Percentiles rank a stretch among this genome's conserved stretches.
phyloP scores from a whole-genome alignment of 768 basidiomycete species.

The Mrakia blollopis region DNA sequence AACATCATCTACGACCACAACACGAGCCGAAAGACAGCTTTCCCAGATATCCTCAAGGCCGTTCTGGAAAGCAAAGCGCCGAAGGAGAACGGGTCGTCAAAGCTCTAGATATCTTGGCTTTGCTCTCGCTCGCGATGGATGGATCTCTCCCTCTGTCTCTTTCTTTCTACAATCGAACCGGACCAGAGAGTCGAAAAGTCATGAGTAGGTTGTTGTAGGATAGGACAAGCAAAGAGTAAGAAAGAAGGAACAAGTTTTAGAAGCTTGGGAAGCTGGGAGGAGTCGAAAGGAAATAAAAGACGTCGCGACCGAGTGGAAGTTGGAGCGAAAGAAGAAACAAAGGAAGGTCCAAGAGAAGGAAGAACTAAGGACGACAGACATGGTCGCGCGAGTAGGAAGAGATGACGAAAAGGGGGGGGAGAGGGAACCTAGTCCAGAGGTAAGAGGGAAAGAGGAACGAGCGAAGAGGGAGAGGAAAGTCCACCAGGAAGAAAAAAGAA shows the following conservation, averaged over 20 bases:
- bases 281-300: neutral
- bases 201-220: too few species aligned
- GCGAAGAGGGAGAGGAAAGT: neutral
- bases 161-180: neutral
- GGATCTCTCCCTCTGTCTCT: neutral
- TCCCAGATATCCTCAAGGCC: constrained; percentile 7
- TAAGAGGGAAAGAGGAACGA: too few species aligned
- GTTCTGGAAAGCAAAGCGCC: neutral
- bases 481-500: neutral
- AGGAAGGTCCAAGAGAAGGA: neutral
- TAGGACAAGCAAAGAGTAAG: too few species aligned
- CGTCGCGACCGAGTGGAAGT: too few species aligned
- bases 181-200: neutral
- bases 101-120: neutral
- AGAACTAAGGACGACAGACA: neutral
- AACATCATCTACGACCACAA: constrained; percentile 27
- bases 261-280: too few species aligned
- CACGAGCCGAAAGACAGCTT: neutral
- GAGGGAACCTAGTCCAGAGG: too few species aligned
- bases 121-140: neutral
- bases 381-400: too few species aligned
- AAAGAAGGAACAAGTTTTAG: too few species aligned
- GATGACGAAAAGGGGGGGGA: too few species aligned
- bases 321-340: neutral
- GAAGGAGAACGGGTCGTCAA: neutral